phyloP scores from a whole-genome alignment of 108 stramenopile genomes.

The Conticribra weissflogii region DNA sequence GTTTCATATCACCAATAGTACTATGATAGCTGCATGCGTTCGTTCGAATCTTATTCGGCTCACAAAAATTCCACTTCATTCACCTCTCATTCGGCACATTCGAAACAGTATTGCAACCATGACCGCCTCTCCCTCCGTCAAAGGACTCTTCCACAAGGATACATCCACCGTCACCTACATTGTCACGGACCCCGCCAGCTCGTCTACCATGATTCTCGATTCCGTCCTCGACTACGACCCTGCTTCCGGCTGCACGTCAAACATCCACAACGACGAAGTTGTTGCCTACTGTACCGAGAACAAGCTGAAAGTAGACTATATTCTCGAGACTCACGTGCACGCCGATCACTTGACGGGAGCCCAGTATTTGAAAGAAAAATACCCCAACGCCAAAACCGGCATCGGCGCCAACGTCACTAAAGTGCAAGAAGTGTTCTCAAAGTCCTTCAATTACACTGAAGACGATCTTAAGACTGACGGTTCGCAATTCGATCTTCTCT shows the following conservation, averaged over 20 bases:
- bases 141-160: constrained; percentile 37
- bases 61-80: too few relatives aligned
- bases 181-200: constrained; percentile 37
- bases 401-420: constrained; percentile 48
- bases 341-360: constrained; percentile 59
- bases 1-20: too few relatives aligned
- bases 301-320: constrained; percentile 33
- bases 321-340: constrained; percentile 51
- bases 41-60: too few relatives aligned
- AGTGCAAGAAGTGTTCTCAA: constrained; percentile 39
- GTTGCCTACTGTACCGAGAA: constrained; percentile 15
- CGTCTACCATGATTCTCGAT: constrained; percentile 43
- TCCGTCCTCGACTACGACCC: constrained; percentile 52
- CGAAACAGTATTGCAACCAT: neutral
- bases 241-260: constrained; percentile 35
- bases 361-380: constrained; percentile 27
- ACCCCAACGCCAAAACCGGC: constrained; percentile 44
- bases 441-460: constrained; percentile 40
- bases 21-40: too few relatives aligned
- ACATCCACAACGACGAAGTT: constrained; percentile 39
- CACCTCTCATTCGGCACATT: too few relatives aligned
- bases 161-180: constrained; percentile 50
- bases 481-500: constrained; percentile 43
- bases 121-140: constrained; percentile 17
- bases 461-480: constrained; percentile 38